Percentiles rank a stretch among this genome's conserved stretches.
These are phyloP conservation scores for Solanum etuberosum DNA, from an alignment of 257 asterid genomes.

Conservation along the genomic window DNA sequence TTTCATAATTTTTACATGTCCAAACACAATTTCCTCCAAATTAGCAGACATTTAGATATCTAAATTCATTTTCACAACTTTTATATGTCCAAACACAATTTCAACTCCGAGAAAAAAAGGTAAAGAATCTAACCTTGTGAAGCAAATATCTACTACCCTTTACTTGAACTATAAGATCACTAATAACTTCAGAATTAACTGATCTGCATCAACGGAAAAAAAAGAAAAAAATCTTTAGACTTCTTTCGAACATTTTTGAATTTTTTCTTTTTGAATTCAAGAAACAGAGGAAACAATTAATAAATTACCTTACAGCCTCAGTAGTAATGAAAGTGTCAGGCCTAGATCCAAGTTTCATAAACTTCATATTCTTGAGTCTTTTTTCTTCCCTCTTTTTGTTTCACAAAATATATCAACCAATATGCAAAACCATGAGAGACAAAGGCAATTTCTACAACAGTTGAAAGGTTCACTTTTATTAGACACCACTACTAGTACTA, in stretches of 20 bases:
- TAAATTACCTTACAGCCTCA: conserved; percentile 42
- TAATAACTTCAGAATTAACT: conserved; percentile 58
- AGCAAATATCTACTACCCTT: conserved; percentile 54
- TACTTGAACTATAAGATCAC: conserved; percentile 63
- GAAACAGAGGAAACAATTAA: neutral
- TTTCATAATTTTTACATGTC: neutral
- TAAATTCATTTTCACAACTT: neutral
- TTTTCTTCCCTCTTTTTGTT: neutral
- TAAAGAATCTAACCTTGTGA: conserved; percentile 44
- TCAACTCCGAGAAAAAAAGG: neutral
- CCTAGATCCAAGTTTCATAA: conserved; percentile 54
- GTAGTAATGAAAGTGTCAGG: conserved; percentile 55
- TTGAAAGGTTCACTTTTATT: conserved; percentile 13
- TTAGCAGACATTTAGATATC: neutral
- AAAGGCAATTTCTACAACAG: neutral
- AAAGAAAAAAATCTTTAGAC: neutral
- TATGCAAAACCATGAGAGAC: conserved; percentile 10
- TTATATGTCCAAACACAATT: neutral
- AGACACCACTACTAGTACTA: conserved; percentile 1
- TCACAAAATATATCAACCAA: neutral
- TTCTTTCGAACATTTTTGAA: neutral
- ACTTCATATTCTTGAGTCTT: conserved; percentile 25
- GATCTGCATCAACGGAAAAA: conserved; percentile 27
- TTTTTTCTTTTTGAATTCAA: neutral
- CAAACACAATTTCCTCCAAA: neutral